Base-by-base conservation (phyloP, 257 asterid species). In the Solanum raphanifolium region DNA sequence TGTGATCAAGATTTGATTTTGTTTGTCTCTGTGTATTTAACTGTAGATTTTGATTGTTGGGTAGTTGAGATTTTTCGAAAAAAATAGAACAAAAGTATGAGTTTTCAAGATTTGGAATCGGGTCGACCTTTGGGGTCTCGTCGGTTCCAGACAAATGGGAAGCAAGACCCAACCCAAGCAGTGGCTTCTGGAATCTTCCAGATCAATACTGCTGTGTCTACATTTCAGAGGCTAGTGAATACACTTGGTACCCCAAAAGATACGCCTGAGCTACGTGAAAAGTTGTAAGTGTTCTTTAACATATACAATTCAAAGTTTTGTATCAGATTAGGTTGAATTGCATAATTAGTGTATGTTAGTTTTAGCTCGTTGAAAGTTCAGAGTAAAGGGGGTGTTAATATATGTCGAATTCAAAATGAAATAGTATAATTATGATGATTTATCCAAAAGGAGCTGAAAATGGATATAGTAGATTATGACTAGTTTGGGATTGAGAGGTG, bases 31-130 rank as follows among this genome's bases (percentile, higher is more conserved):
- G 20, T 41, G 65, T 78, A 25, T 39, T 25, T 41, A 78, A 39
- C 12, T 78, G 7, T 41, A 41, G n/a, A 79, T 43, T 79, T 79
- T 79, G 38, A 15, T 79, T 13, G 5, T 79, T 41, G 84, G 84
- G 65, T 16, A 52, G 62, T 52, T 52, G 62, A 6, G 23, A 52
- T 52, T 52, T 52, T 52, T 52, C 23, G 25, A 84, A 84, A 36
- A 84, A 84, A 23, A 20, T 18, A 0, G 34, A 16, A 27, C 5
- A 32, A 3, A 84, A 29, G 71, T 27, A 92, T 93, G 95, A 93
- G 95, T 83, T 93, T 93, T 87, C 90, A 89, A 55, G 94, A 93
- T 90, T 92, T 93, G 36, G 92, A 93, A 87, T 85, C 91, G 87
- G 94, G 94, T 84, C 89, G 91, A 34, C 15, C 79, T 43, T 34